Evolutionary conservation across 148 eudicot genomes (phyloP).

Genomic region (Heliamphora exappendiculata): DNA sequence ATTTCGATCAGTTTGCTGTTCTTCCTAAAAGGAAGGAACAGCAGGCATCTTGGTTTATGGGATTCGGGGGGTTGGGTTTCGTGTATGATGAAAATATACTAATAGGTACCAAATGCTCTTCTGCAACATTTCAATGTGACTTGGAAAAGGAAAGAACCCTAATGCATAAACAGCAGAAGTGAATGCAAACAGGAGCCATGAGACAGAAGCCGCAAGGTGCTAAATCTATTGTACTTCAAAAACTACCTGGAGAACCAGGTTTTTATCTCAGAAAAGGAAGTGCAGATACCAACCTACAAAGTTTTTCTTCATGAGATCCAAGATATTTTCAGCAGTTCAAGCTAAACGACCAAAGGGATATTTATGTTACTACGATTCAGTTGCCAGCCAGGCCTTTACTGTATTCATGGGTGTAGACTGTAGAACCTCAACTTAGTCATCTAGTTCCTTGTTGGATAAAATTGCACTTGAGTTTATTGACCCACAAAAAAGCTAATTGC

Average conservation of each 20-base stretch:
- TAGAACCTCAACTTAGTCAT: background rate
- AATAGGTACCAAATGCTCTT: no score
- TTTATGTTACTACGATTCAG: background rate
- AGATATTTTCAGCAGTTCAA: background rate
- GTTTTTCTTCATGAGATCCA: background rate
- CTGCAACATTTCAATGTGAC: no score
- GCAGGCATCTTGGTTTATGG: background rate
- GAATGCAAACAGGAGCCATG: no score
- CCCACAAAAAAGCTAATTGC: no score
- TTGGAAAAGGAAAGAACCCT: no score
- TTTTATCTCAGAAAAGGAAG: background rate
- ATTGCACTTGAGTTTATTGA: no score
- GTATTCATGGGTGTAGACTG: background rate
- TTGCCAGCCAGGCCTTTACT: background rate
- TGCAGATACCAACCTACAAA: background rate
- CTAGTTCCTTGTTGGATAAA: no score
- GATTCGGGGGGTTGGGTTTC: no score
- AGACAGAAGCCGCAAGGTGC: background rate
- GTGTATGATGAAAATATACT: background rate
- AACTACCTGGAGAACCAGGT: background rate
- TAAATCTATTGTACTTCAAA: background rate
- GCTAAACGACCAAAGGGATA: background rate
- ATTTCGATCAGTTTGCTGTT: background rate
- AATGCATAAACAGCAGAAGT: no score
- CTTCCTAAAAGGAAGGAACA: background rate